Base-by-base conservation (phyloP, 2,329 filamentous ascomycete species). In the Lasiodiplodia theobromae region DNA sequence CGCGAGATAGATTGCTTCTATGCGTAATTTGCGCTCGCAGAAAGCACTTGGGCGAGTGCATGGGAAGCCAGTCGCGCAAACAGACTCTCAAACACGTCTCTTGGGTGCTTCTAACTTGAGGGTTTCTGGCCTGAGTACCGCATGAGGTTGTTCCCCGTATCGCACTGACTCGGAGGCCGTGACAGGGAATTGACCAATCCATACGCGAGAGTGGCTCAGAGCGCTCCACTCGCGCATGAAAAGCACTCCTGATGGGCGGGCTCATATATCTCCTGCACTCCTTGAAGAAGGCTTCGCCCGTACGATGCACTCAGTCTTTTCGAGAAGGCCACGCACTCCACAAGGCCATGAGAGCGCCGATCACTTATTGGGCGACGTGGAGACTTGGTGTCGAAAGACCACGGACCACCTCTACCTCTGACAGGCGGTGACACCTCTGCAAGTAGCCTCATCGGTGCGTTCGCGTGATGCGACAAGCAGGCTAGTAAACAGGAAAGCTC, bases 81-180 rank as follows among this genome's bases (percentile, higher is more conserved):
- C 44, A 18, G n/a, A n/a, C 25, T 52, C 28, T 52, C 31, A 47
- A 34, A n/a, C 44, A 2, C 37, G 28, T 63, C 23, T 47, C 23
- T 25, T 38, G 25, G 8, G 31, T 37, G 47, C 21, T 18, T 52
- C 28, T 28, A 49, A 64, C 25, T 40, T 21, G 7, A 52, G 44
- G 52, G 23, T 1, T 14, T 52, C 47, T 52, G 23, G 31, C 28
- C 25, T 37, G 28, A 38, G 44, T 11, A 23, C 47, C 7, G 60
- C 31, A 64, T 52, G 37, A 64, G 51, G 60, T 52, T 52, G 34
- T 34, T 34, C 31, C 40, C 38, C 60, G 47, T 64, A 64, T 53
- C 16, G 12, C 12, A 16, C 25, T n/a, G 40, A 21, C 18, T 38
- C 47, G 28, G 47, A 25, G 44, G 21, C 25, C 44, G 52, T 63